A percentile compares a stretch with the other conserved stretches of the same genome.
These are phyloP conservation scores for Ophiosphaerella korrae DNA, from an alignment of 2,329 filamentous ascomycete genomes.

Conservation along the genomic window DNA sequence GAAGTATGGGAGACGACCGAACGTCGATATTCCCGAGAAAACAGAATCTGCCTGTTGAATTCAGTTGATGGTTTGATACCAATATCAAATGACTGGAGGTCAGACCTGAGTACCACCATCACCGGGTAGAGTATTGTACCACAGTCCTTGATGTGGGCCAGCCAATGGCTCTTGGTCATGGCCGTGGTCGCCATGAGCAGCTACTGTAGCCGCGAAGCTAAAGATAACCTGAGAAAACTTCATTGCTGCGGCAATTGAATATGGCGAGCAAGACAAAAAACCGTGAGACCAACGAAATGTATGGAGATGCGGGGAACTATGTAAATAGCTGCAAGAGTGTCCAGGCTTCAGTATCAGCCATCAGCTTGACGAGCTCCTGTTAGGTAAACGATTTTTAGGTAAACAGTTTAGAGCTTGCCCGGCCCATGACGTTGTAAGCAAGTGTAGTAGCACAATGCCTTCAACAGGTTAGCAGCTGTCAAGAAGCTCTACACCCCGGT, in stretches of 20 bases:
- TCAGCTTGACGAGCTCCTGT: constrained; percentile 34
- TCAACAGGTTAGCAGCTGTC: constrained; percentile 25
- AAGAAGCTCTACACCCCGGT: constrained; percentile 11
- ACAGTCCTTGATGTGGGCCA: constrained; percentile 75
- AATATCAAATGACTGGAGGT: neutral
- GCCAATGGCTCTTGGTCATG: constrained; percentile 64
- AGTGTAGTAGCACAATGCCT: constrained; percentile 17
- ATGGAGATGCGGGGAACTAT: constrained; percentile 10
- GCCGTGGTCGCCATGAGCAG: constrained; percentile 64
- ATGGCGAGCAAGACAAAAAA: constrained; percentile 3
- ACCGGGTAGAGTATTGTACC: constrained; percentile 83
- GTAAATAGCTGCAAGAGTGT: constrained; percentile 28
- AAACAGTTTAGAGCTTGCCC: constrained; percentile 40
- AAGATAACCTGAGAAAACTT: constrained; percentile 33
- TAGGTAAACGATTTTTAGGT: constrained; percentile 45
- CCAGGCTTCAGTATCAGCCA: constrained; percentile 29
- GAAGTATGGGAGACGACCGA: constrained; percentile 77
- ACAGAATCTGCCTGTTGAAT: constrained; percentile 75
- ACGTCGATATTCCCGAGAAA: constrained; percentile 86
- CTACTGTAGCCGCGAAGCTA: constrained; percentile 55
- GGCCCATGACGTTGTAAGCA: constrained; percentile 30
- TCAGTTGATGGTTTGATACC: constrained; percentile 16
- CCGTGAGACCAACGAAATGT: constrained; percentile 1
- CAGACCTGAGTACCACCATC: constrained; percentile 81
- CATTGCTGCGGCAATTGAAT: constrained; percentile 24